Conservation (phyloP, 495 filamentous ascomycete species). For the Pyrenopolyporus hunteri region DNA sequence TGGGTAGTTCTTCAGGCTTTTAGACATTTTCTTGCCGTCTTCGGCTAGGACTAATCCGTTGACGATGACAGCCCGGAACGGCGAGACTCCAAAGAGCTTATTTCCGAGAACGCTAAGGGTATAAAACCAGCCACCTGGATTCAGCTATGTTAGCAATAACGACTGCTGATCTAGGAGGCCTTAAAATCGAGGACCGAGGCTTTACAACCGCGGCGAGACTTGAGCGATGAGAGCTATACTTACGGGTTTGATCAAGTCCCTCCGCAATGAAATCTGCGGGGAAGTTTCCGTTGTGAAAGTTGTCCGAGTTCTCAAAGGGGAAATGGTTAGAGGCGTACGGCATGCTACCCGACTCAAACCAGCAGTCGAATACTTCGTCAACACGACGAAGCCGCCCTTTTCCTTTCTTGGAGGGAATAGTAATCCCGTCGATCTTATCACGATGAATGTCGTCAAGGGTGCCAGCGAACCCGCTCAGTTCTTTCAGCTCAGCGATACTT, state of each 20-base stretch:
- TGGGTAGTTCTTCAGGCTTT: conserved; percentile 96
- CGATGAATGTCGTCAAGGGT: conserved; percentile 91
- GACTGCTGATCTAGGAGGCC: background rate
- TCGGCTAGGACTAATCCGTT: conserved; percentile 96
- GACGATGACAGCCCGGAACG: conserved; percentile 96
- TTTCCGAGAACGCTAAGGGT: conserved; percentile 89
- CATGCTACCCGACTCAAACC: conserved; percentile 93
- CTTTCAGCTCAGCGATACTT: conserved; percentile 83
- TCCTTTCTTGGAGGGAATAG: conserved; percentile 90
- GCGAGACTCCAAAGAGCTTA: conserved; percentile 85
- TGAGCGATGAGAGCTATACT: background rate
- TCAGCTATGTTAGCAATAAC: conserved; percentile 5
- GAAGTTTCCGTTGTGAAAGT: conserved; percentile 77
- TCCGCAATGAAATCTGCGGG: conserved; percentile 98
- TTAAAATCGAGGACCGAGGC: background rate
- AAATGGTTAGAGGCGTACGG: conserved; percentile 93
- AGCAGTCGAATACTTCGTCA: conserved; percentile 96
- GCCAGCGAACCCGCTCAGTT: conserved; percentile 82
- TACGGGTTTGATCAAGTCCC: conserved; percentile 79
- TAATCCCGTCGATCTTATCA: conserved; percentile 94
- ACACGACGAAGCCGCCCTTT: conserved; percentile 83
- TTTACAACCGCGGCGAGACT: no score
- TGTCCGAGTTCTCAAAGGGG: conserved; percentile 89
- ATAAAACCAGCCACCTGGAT: conserved; percentile 88
- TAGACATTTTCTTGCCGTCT: conserved; percentile 99